Base-by-base conservation (phyloP, 768 basidiomycete species). In the Amanita rubescens region DNA sequence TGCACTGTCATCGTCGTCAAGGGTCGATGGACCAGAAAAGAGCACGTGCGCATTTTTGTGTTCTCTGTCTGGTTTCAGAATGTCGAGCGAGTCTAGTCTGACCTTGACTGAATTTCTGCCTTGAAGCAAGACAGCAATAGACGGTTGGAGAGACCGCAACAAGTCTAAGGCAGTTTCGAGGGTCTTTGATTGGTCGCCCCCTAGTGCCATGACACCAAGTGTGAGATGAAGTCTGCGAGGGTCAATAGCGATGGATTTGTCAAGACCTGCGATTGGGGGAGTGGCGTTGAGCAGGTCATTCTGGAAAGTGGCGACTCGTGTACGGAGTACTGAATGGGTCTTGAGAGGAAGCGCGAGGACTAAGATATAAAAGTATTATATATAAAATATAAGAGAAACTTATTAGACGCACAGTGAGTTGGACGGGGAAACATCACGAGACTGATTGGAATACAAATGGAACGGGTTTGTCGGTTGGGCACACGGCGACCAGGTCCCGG, bases 131-230 rank as follows among this genome's bases (percentile, higher is more conserved):
- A 67, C 64, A n/a, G 66, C 62, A 22, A 88, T 73, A 8, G 59
- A 57, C 0, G 75, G 71, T 41, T 67, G 65, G 25, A 77, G 69
- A 0, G 73, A 72, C 1, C 58, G 59, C 11, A 83, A 65, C 30
- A 82, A 70, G 0, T 64, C 60, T 7, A 80, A 68, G 0, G 79
- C 80, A 2, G 63, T 65, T 0, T 64, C 27, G 7, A 79, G 60
- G 0, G 77, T 76, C 33, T 59, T 66, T 12, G 47, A 15, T 22
- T 5, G 49, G 3, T 32, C 25, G 0, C 69, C 60, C 15, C 66
- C 64, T 32, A 89, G 79, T 0, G 77, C 67, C 83, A 90, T 85
- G 1, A 88, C 85, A 1, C 87, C 87, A 2, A 90, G 68, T 0
- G 87, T 90, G 53, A 90, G 66, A 64, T 90, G 87, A 39, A 89